A percentile compares a stretch with the other conserved stretches of the same genome.
These are phyloP conservation scores for Solanum neorickii DNA, from an alignment of 257 asterid species.

Conservation along the genomic window DNA sequence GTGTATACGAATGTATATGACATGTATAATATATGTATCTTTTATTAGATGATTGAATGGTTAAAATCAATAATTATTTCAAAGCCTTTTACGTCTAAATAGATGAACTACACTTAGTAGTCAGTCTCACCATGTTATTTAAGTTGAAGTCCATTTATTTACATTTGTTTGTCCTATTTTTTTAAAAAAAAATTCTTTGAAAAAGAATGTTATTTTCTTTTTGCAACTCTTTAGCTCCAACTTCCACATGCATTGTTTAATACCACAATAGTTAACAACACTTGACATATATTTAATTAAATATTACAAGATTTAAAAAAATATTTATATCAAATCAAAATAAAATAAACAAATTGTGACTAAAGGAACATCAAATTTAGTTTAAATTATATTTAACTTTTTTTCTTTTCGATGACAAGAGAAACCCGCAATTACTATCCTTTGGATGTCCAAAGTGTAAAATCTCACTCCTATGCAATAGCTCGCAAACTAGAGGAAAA, in stretches of 20 bases:
- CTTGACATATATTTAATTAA: too few relatives aligned
- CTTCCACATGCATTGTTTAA: neutral
- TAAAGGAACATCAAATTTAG: neutral
- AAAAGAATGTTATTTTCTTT: neutral
- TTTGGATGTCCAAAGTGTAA: too few relatives aligned
- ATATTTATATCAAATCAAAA: neutral
- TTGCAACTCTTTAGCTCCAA: too few relatives aligned
- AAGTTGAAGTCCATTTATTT: neutral
- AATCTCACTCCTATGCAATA: too few relatives aligned
- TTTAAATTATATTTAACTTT: too few relatives aligned
- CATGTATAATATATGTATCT: neutral
- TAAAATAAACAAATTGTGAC: neutral
- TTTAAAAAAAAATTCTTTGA: too few relatives aligned
- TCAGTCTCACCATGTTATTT: neutral
- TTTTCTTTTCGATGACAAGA: too few relatives aligned
- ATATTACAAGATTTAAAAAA: too few relatives aligned
- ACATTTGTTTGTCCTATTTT: too few relatives aligned
- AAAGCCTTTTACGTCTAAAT: neutral
- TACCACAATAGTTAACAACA: too few relatives aligned
- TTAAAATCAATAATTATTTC: neutral
- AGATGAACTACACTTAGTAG: neutral
- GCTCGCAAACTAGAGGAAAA: too few relatives aligned
- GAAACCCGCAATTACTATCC: accelerated
- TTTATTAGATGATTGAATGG: neutral
- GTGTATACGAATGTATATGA: too few relatives aligned